A percentile compares a stretch with the other conserved stretches of the same genome.
These are phyloP conservation scores for Sicyos edulis DNA, from an alignment of 306 rosid species.

Conservation along the genomic window DNA sequence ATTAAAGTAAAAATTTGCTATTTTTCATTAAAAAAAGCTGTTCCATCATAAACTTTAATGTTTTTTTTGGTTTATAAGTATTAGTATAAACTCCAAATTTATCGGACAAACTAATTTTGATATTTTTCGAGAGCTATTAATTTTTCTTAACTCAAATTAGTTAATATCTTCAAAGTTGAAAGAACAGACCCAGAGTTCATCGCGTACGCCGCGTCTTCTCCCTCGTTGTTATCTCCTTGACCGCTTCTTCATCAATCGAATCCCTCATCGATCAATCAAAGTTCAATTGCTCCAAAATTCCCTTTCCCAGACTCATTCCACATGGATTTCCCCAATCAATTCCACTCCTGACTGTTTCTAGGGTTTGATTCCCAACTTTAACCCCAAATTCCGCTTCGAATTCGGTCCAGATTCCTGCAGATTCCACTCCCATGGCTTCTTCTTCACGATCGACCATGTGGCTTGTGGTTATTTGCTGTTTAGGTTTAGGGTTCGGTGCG, in stretches of 20 bases:
- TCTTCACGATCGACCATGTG: conserved; percentile 15
- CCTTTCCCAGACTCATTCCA: not conserved
- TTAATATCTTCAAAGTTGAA: too few relatives aligned
- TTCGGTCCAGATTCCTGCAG: not conserved
- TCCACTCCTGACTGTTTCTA: not conserved
- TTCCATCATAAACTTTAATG: too few relatives aligned
- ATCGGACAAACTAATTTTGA: too few relatives aligned
- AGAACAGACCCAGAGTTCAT: too few relatives aligned
- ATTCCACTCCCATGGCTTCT: conserved; percentile 29
- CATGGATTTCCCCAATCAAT: conserved; percentile 9
- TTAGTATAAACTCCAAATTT: too few relatives aligned
- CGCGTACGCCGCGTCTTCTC: conserved; percentile 1
- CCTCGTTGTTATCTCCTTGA: too few relatives aligned
- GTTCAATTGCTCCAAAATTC: not conserved
- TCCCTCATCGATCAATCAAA: not conserved
- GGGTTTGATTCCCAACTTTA: conserved; percentile 15
- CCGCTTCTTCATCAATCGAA: not conserved
- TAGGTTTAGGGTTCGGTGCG: conserved; percentile 28
- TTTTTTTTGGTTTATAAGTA: too few relatives aligned
- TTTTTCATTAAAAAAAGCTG: too few relatives aligned
- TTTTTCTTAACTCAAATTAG: too few relatives aligned
- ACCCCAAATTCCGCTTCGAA: conserved; percentile 13
- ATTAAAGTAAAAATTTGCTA: too few relatives aligned
- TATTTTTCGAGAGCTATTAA: too few relatives aligned
- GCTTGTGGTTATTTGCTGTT: conserved; percentile 28